A percentile compares a stretch with the other conserved stretches of the same genome.
Evolutionary conservation across 2,329 filamentous ascomycete species (phyloP).

Genomic region (Neoascochyta sp.): DNA sequence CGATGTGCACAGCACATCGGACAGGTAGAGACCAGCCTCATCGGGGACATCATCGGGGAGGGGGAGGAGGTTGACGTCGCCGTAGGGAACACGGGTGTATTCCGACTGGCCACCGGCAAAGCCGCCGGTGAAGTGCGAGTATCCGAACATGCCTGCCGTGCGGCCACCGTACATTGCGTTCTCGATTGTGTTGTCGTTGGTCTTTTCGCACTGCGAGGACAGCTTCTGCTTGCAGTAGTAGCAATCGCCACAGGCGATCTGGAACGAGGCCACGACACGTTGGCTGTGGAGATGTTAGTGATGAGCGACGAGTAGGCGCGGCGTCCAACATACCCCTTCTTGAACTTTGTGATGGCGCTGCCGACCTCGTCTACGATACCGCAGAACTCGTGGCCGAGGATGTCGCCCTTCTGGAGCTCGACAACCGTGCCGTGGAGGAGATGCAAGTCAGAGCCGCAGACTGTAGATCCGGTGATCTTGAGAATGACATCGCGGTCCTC

Average conservation of each 20-base stretch:
- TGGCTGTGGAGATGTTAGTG: slow-evolving; percentile 34
- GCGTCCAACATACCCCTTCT: slow-evolving; percentile 35
- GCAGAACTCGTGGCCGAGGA: slow-evolving; percentile 53
- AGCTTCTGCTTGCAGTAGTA: slow-evolving; percentile 76
- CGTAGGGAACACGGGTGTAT: slow-evolving; percentile 77
- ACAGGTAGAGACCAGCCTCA: slow-evolving; percentile 77
- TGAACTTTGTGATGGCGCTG: slow-evolving; percentile 41
- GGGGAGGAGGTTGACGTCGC: slow-evolving; percentile 74
- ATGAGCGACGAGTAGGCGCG: neutral
- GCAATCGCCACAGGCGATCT: slow-evolving; percentile 69
- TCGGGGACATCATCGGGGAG: slow-evolving; percentile 77
- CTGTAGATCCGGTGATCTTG: slow-evolving; percentile 66
- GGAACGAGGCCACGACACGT: slow-evolving; percentile 79
- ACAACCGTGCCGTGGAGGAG: slow-evolving; percentile 50
- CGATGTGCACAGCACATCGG: slow-evolving; percentile 73
- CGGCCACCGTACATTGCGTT: slow-evolving; percentile 75
- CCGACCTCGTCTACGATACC: slow-evolving; percentile 49
- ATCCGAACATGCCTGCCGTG: slow-evolving; percentile 63
- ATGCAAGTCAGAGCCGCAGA: slow-evolving; percentile 60
- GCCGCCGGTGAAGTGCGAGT: slow-evolving; percentile 71
- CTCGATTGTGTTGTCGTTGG: slow-evolving; percentile 67
- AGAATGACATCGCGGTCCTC: slow-evolving; percentile 75
- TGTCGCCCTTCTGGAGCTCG: slow-evolving; percentile 51
- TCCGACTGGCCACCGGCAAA: slow-evolving; percentile 87
- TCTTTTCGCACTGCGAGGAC: slow-evolving; percentile 75